phyloP scores from a whole-genome alignment of 345 rosid genomes.

The Rhodamnia argentea region DNA sequence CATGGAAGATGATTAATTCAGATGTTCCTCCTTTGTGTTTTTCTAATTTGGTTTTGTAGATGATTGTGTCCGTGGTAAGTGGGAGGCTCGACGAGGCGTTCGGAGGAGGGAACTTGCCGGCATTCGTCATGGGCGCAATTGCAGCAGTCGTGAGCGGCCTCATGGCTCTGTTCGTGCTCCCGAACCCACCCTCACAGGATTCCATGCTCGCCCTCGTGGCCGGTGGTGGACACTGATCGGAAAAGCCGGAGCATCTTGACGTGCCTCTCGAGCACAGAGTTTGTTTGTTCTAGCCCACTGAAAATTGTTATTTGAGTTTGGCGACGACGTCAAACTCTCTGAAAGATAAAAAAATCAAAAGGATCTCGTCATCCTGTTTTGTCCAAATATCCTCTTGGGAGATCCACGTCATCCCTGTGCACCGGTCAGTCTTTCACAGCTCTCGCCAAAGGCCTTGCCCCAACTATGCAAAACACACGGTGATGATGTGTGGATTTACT shows the following conservation, averaged over 20 bases:
- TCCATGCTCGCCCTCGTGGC: not conserved
- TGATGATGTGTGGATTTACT: no score
- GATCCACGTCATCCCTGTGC: not conserved
- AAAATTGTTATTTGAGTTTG: not conserved
- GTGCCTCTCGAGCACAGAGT: not conserved
- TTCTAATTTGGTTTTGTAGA: slow-evolving; percentile 18
- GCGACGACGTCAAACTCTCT: not conserved
- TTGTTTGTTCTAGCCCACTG: not conserved
- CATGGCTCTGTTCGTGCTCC: slow-evolving; percentile 51
- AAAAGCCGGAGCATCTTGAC: not conserved
- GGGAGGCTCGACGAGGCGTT: slow-evolving; percentile 68
- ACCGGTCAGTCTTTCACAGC: not conserved
- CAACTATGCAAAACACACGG: not conserved
- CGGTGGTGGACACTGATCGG: not conserved
- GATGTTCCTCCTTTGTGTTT: not conserved
- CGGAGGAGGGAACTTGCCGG: slow-evolving; percentile 89
- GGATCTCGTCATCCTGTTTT: not conserved
- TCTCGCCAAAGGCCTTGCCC: not conserved
- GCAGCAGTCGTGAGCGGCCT: slow-evolving; percentile 53
- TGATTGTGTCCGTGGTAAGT: slow-evolving; percentile 55
- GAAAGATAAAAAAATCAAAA: not conserved
- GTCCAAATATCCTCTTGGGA: not conserved
- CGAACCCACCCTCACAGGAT: slow-evolving; percentile 43
- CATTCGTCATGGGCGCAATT: slow-evolving; percentile 54
- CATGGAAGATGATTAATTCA: not conserved